A percentile compares a stretch with the other conserved stretches of the same genome.
Evolutionary conservation across 106 monocot species (phyloP).

Genomic region (Xerophyta viscosa): DNA sequence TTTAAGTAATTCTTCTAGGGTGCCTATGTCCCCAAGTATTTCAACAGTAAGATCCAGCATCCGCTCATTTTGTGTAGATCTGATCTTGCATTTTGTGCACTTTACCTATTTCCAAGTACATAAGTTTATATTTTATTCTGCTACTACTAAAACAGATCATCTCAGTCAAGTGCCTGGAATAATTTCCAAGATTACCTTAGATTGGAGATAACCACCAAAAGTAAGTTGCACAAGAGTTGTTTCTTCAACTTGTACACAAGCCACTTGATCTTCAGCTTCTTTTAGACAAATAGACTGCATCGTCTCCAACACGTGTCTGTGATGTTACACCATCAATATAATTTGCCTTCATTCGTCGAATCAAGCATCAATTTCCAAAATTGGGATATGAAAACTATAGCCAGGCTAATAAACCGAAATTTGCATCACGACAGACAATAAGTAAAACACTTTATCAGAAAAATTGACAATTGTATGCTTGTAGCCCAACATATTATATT

Average conservation of each 20-base stretch:
- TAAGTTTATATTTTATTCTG: no score
- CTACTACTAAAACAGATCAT: background rate
- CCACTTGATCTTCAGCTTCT: constrained; percentile 26
- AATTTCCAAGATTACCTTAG: constrained; percentile 42
- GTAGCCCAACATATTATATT: no score
- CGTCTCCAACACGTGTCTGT: constrained; percentile 70
- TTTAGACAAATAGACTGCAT: constrained; percentile 72
- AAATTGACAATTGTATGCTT: no score
- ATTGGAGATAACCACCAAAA: constrained; percentile 84
- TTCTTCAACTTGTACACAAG: constrained; percentile 31
- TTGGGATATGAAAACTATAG: no score
- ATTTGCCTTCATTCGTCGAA: no score
- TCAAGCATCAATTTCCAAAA: no score
- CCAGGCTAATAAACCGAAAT: no score
- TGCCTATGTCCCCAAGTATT: constrained; percentile 67
- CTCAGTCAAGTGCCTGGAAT: no score
- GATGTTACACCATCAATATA: no score
- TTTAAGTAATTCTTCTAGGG: constrained; percentile 68
- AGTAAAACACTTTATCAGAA: no score
- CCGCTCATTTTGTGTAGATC: constrained; percentile 52
- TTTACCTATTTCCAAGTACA: no score
- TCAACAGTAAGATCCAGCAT: constrained; percentile 94
- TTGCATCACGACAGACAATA: no score
- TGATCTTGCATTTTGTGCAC: constrained; percentile 57
- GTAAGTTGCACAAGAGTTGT: constrained; percentile 67